Evolutionary conservation across 495 filamentous ascomycete genomes (phyloP).

Genomic region (Massariosphaeria phaeospora): DNA sequence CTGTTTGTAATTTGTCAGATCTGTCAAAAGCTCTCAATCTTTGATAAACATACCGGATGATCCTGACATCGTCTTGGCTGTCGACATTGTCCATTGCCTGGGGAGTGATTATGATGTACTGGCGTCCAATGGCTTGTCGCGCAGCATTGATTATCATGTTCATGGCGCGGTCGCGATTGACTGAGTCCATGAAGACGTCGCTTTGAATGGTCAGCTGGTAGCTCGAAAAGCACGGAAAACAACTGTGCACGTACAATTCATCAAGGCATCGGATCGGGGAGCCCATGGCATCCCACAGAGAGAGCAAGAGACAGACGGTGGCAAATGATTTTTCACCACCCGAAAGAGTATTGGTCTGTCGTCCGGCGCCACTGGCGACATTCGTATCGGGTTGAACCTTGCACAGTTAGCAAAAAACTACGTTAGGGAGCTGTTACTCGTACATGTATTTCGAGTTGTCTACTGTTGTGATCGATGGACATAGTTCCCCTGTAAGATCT

Average conservation of each 20-base stretch:
- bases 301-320: slow-evolving; percentile 84
- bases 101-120: slow-evolving; percentile 96
- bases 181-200: slow-evolving; percentile 98
- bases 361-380: slow-evolving; percentile 55
- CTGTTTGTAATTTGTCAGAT: slow-evolving; percentile 14
- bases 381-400: slow-evolving; percentile 76
- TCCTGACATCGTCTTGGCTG: slow-evolving; percentile 67
- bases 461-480: slow-evolving; percentile 65
- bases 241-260: slow-evolving; percentile 80
- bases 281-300: slow-evolving; percentile 98
- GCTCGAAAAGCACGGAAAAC: background rate
- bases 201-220: slow-evolving; percentile 36
- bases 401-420: slow-evolving; percentile 7
- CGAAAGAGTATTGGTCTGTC: slow-evolving; percentile 84
- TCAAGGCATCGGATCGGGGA: slow-evolving; percentile 90
- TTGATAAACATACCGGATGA: slow-evolving; percentile 61
- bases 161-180: slow-evolving; percentile 89
- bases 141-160: slow-evolving; percentile 90
- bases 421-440: slow-evolving; percentile 8
- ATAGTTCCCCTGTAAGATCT: slow-evolving; percentile 81
- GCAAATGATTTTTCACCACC: slow-evolving; percentile 98
- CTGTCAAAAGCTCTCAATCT: background rate
- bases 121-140: slow-evolving; percentile 74
- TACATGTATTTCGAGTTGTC: slow-evolving; percentile 72
- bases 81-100: slow-evolving; percentile 73